Conservation (phyloP, 495 filamentous ascomycete genomes). For the Trichoderma erinaceum region DNA sequence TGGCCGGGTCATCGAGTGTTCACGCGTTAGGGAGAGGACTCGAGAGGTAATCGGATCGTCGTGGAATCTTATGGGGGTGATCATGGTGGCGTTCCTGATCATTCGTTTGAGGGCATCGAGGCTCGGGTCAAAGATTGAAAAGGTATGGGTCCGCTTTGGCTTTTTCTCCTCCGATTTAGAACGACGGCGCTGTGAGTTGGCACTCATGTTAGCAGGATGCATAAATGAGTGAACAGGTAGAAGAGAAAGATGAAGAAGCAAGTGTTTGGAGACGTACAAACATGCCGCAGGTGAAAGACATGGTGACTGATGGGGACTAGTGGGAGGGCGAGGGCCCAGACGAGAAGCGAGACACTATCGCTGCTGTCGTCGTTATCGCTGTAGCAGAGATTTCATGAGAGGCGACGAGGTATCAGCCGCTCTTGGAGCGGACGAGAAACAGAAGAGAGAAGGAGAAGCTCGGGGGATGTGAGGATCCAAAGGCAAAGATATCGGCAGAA, state of each 20-base stretch:
- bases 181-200: conserved; percentile 3
- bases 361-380: conserved; percentile 7
- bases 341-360: background rate
- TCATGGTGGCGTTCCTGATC: conserved; percentile 10
- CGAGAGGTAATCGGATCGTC: background rate
- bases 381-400: background rate
- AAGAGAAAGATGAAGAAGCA: background rate
- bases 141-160: conserved; percentile 8
- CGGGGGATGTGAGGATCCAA: background rate
- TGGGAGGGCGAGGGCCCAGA: background rate
- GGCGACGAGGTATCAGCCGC: background rate
- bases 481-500: background rate
- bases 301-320: background rate
- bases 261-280: conserved; percentile 9
- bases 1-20: background rate
- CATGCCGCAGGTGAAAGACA: conserved; percentile 13
- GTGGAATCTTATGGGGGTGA: background rate
- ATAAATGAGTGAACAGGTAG: background rate
- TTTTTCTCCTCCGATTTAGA: background rate
- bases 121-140: conserved; percentile 13
- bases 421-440: background rate
- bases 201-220: background rate
- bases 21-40: background rate
- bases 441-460: background rate
- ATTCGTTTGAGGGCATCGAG: conserved; percentile 1